Evolutionary conservation across 2,329 filamentous ascomycete genomes (phyloP).

Genomic region (Aureobasidium pullulans): DNA sequence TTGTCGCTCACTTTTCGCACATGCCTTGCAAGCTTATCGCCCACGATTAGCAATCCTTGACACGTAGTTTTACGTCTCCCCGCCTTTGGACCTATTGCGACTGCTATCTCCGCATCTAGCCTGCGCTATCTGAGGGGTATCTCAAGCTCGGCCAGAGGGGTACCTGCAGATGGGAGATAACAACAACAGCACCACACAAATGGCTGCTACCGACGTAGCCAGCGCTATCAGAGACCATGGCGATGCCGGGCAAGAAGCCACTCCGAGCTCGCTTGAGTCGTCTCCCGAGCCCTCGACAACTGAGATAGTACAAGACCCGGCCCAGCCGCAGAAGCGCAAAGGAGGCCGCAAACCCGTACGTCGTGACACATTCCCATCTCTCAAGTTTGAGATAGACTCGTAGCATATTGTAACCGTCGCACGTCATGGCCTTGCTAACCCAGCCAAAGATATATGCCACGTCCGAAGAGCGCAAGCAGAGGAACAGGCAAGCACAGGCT

Average conservation of each 20-base stretch:
- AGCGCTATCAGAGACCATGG: conserved; percentile 36
- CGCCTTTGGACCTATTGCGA: conserved; percentile 13
- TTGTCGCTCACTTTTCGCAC: conserved; percentile 23
- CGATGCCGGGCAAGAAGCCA: conserved; percentile 37
- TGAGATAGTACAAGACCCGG: conserved; percentile 31
- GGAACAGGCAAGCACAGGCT: conserved; percentile 93
- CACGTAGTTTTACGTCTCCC: conserved; percentile 8
- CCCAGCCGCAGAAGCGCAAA: conserved; percentile 74
- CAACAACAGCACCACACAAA: conserved; percentile 19
- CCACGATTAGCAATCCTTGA: conserved; percentile 18
- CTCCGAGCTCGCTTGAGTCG: conserved; percentile 42
- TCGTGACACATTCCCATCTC: conserved; percentile 20
- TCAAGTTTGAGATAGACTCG: conserved; percentile 7
- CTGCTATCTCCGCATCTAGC: conserved; percentile 12
- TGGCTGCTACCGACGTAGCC: conserved; percentile 31
- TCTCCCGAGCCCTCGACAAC: conserved; percentile 41
- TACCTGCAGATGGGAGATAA: conserved; percentile 46
- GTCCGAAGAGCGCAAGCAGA: conserved; percentile 95
- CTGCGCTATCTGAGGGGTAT: conserved; percentile 14
- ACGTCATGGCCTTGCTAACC: conserved; percentile 29
- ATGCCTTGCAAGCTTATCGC: conserved; percentile 15
- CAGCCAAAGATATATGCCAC: conserved; percentile 84
- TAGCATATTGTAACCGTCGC: conserved; percentile 9
- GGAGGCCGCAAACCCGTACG: conserved; percentile 93
- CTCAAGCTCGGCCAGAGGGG: conserved; percentile 24